Percentiles rank a stretch among this genome's conserved stretches.
Conservation (phyloP, 768 basidiomycete genomes). For the Suillus spraguei region DNA sequence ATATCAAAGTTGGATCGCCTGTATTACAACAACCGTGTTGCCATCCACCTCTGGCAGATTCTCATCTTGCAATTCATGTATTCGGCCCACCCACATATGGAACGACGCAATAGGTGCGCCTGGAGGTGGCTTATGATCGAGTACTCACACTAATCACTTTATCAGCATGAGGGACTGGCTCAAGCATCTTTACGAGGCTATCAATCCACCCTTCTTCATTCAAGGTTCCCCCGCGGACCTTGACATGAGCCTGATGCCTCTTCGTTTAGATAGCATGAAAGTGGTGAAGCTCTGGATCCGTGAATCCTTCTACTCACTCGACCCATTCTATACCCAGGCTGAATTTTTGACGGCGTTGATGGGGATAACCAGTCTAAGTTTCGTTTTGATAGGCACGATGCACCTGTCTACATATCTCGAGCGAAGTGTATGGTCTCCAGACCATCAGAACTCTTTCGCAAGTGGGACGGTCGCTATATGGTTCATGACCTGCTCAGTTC, state of each 20-base stretch:
- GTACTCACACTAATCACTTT: background rate
- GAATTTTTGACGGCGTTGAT: constrained; percentile 44
- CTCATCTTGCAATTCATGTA: constrained; percentile 42
- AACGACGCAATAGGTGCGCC: constrained; percentile 12
- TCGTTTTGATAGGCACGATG: constrained; percentile 40
- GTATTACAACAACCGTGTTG: constrained; percentile 46
- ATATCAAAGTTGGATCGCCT: constrained; percentile 25
- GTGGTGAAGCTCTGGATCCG: constrained; percentile 50
- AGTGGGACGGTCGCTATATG: constrained; percentile 24
- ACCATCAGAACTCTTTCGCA: constrained; percentile 10
- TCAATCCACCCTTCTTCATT: constrained; percentile 49
- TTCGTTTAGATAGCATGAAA: constrained; percentile 37
- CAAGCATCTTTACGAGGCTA: constrained; percentile 45
- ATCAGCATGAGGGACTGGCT: constrained; percentile 40
- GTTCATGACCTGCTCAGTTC: constrained; percentile 35
- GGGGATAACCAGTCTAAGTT: constrained; percentile 39
- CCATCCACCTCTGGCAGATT: constrained; percentile 52
- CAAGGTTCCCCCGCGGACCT: constrained; percentile 47
- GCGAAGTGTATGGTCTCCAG: constrained; percentile 28
- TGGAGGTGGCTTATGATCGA: background rate
- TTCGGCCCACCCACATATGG: constrained; percentile 15
- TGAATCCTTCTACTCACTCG: constrained; percentile 38
- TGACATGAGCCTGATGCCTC: constrained; percentile 39
- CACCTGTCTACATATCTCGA: constrained; percentile 37
- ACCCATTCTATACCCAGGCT: constrained; percentile 10